Evolutionary conservation across 208 protist species (phyloP), one percentile per base, ranked within the genome.

Genomic region (Histomonas meleagridis): DNA sequence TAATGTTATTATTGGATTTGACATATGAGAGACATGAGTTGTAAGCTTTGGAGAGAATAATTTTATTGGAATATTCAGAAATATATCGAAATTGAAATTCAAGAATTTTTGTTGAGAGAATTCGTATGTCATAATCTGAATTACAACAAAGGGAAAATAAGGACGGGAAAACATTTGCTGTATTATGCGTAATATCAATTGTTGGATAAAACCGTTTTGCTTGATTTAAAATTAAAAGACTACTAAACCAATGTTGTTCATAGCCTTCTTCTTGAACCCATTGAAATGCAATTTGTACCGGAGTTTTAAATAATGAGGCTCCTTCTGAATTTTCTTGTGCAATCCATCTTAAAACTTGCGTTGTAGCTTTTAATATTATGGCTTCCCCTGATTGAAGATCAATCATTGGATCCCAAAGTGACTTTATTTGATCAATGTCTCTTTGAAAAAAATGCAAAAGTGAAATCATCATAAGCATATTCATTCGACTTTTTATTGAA

Each of bases 401-500:
- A 0, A 55, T 53, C 0, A 43, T n/a, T 57, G n/a, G 51, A 38
- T n/a, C 46, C 0, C 7, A 32, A 1, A 86, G 26, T 46, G 26
- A 3, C 38, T 86, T 86, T 35, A 86, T 32, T 0, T 43, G 76
- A 55, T 86, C 76, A 3, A 55, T 12, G 38, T 86, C 46, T 51
- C 55, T 48, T 55, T 86, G n/a, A 40, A 86, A 86, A 86, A 55
- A 46, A 16, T 48, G 23, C 38, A 86, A 55, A 55, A 86, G 51
- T 35, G 76, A 86, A 86, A 55, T 57, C 18, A 46, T 46, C 76
- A 86, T 86, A 38, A 86, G 18, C 7, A 86, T 10, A 86, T 86
- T 86, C 76, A 86, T 55, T 55, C 55, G 76, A 38, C 9, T 55
- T 35, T n/a, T 21, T 49, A 23, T 12, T n/a, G 32, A 38, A 10